Evolutionary conservation across 441 rosid species (phyloP).

Genomic region (Pelargonium cotyledonis): DNA sequence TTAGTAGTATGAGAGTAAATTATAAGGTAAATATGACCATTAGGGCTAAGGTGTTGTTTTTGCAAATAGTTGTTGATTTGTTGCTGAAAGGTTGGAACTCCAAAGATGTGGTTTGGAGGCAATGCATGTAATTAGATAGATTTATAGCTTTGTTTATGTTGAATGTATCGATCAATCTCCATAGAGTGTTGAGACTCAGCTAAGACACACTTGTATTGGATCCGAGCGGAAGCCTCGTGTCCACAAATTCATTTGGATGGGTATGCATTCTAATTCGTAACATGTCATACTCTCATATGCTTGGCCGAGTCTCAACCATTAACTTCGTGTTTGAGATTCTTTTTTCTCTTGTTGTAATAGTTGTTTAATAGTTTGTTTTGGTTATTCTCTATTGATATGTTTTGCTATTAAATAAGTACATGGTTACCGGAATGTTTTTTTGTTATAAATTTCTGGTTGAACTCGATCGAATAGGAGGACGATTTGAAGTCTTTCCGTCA

Average conservation of each 20-base stretch:
- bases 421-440: background rate
- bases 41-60: background rate
- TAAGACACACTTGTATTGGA: too few species aligned
- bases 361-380: background rate
- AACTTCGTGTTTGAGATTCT: too few species aligned
- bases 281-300: too few species aligned
- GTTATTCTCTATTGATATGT: background rate
- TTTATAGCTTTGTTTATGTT: background rate
- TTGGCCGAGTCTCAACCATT: too few species aligned
- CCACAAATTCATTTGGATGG: too few species aligned
- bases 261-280: too few species aligned
- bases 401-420: background rate
- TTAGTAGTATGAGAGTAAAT: background rate
- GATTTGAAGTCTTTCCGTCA: constrained; percentile 88
- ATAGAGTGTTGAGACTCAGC: too few species aligned
- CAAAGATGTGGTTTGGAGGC: background rate
- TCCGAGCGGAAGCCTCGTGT: too few species aligned
- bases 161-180: too few species aligned
- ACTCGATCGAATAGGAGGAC: constrained; percentile 47
- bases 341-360: background rate
- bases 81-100: background rate
- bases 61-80: background rate
- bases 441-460: background rate
- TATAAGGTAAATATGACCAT: background rate
- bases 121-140: background rate